Evolutionary conservation across 148 eudicot genomes (phyloP).

Genomic region (Drosera capensis): DNA sequence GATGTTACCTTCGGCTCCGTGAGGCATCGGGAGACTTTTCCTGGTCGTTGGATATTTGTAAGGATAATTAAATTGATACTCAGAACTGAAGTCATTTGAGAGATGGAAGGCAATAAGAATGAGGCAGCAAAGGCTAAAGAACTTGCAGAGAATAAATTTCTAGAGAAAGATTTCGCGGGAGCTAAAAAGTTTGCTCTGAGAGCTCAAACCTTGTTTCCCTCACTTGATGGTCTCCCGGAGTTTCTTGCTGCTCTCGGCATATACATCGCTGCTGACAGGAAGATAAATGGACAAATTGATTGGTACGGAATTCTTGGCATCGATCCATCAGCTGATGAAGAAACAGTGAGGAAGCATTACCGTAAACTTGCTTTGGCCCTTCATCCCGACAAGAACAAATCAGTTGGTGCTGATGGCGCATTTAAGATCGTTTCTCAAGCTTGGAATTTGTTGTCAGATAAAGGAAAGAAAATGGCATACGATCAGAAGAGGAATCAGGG

Average conservation of each 20-base stretch:
- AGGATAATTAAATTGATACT: neutral
- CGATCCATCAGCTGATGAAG: conserved; percentile 35
- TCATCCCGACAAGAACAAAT: conserved; percentile 65
- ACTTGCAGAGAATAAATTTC: conserved; percentile 20
- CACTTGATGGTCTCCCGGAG: conserved; percentile 42
- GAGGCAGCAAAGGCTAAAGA: conserved; percentile 30
- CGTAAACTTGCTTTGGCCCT: conserved; percentile 42
- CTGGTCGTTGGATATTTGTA: no score
- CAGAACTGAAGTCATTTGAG: neutral
- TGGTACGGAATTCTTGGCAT: conserved; percentile 57
- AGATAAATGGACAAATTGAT: conserved; percentile 36
- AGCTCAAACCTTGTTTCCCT: conserved; percentile 39
- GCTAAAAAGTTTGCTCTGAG: conserved; percentile 29
- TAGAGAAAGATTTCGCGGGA: conserved; percentile 17
- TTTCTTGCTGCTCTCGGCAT: conserved; percentile 32
- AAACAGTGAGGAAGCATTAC: conserved; percentile 34
- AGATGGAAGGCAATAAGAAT: conserved; percentile 34
- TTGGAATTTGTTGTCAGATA: conserved; percentile 48
- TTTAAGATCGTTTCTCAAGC: conserved; percentile 50
- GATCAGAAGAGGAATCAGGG: conserved; percentile 20
- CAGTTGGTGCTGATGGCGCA: conserved; percentile 69
- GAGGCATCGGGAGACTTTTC: no score
- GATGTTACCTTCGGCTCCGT: no score
- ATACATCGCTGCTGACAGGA: conserved; percentile 38
- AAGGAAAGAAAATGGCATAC: conserved; percentile 28